Evolutionary conservation across 2,329 filamentous ascomycete genomes (phyloP), one percentile per base, ranked within the genome.

Genomic region (Fusarium setosum): DNA sequence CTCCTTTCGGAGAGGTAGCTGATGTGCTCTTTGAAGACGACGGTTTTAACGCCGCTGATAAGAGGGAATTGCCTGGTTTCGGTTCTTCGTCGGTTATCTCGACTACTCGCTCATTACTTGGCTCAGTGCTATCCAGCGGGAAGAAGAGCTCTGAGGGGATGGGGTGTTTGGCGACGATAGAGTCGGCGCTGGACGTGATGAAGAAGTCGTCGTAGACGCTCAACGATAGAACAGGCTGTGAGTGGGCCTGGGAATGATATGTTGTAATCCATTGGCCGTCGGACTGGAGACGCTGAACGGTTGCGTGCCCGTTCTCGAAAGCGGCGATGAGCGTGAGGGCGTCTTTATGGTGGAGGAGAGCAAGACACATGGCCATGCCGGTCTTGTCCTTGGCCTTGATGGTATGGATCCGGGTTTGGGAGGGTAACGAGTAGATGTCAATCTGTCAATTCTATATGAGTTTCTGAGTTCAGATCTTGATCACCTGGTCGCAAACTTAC

Each of bases 331-430:
- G 81, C 6, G 88, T 86, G 2, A 95, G 79, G 17, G 76, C 75
- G 13, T 75, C 77, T 32, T 79, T 67, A 5, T 81, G 77, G 60
- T 85, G 80, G 58, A 91, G 83, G 4, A 95, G 76, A 9, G 84
- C 80, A 17, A 97, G 79, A 6, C 92, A 89, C 96, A 98, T 98
- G 35, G 93, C 88, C 94, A 98, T 98, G 55, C 92, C 93, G 72
- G 85, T 83, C 69, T 85, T 84, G 41, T 78, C 78, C 21, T 78
- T 76, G 29, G 83, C 73, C 41, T 81, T 81, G 61, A 88, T 77
- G 1, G 84, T 85, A 67, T 90, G 88, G 17, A 89, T 81, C n/a
- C 94, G 86, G 24, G 78, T 82, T 72, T 94, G 90, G 3, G 87
- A 88, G 0, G 96, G 95, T 1, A 98, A 82, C 37, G 92, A 87